Evolutionary conservation across 192 early-diverging fungal genomes (phyloP), one percentile per base, ranked within the genome.

Genomic region (Jimgerdemannia flammicorona): DNA sequence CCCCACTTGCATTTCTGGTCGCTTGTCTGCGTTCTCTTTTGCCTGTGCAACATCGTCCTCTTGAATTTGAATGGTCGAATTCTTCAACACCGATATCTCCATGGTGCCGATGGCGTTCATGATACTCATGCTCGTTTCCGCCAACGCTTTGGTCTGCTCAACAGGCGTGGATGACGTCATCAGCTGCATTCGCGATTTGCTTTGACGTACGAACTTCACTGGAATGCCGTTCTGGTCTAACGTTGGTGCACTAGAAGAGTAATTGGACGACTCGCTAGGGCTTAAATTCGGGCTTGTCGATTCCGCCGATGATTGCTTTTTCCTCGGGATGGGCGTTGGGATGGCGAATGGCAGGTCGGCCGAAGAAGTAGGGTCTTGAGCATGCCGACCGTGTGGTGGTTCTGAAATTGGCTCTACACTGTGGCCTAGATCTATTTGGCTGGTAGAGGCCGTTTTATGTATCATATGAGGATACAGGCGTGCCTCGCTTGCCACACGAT

Each of bases 121-220:
- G 40, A 77, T 78, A n/a, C 74, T 81, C 64, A 82, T 87, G 70
- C 83, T 84, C 3, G 83, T 87, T 4, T 81, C 85, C 63, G 85
- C 79, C 3, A 74, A 78, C 43, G 85, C 85, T 71, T 87, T 87
- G 0, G 79, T 69, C 4, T 75, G 69, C 40, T 80, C 79, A 44
- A 67, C 40, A 3, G 79, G 42, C 20, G 74, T 69, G 8, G 74
- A 75, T 3, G 74, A 42, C 0, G 66, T 49, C 41, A 75, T 75
- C 3, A 75, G 29, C 44, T 66, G 66, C 44, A 49, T 67, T 17
- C 9, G 40, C 67, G 64, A 68, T 44, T 43, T 42, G 59, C 67
- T 75, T 10, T 67, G 66, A 9, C 64, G 66, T n/a, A 75, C 41
- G 6, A 29, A 41, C 41, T 67, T 66, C 4, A 40, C 66, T 67